phyloP scores from a whole-genome alignment of 495 filamentous ascomycete genomes.

The Talaromyces adpressus region DNA sequence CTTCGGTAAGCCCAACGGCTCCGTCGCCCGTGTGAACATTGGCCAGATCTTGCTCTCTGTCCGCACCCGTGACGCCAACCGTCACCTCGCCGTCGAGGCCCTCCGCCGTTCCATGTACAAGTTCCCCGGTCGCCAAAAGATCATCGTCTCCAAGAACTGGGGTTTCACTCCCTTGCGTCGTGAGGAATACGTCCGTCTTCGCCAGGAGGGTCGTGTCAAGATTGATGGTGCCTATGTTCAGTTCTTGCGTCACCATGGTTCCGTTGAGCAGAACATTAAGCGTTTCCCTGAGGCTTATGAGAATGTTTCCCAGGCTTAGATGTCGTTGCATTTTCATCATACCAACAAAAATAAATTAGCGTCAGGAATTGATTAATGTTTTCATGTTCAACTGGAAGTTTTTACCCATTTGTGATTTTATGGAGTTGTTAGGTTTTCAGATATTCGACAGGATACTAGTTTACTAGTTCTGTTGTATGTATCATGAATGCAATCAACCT shows the following conservation, averaged over 20 bases:
- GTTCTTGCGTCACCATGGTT: conserved; percentile 89
- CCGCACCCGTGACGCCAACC: conserved; percentile 89
- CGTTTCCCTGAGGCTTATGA: conserved; percentile 89
- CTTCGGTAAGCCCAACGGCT: conserved; percentile 97
- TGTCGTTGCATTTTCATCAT: conserved; percentile 5
- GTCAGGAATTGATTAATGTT: conserved; percentile 9
- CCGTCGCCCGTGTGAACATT: conserved; percentile 97
- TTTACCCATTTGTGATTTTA: not conserved
- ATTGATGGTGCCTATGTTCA: conserved; percentile 98
- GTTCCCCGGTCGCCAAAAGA: conserved; percentile 99
- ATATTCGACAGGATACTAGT: conserved; percentile 11
- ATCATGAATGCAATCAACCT: conserved; percentile 3
- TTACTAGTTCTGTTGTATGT: not conserved
- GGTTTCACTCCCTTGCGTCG: conserved; percentile 97
- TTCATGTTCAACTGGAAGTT: conserved; percentile 2
- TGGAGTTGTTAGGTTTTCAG: conserved; percentile 1
- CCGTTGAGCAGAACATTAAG: conserved; percentile 77
- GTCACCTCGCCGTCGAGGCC: conserved; percentile 90
- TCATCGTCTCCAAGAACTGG: conserved; percentile 99
- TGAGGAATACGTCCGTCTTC: conserved; percentile 91
- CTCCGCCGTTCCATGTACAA: conserved; percentile 99
- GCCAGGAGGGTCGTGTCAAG: conserved; percentile 81
- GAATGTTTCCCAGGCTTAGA: conserved; percentile 40
- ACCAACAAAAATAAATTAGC: not conserved
- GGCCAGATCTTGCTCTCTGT: conserved; percentile 96